Conservation (phyloP, 805 yeast species). For the Metschnikowia shivogae region DNA sequence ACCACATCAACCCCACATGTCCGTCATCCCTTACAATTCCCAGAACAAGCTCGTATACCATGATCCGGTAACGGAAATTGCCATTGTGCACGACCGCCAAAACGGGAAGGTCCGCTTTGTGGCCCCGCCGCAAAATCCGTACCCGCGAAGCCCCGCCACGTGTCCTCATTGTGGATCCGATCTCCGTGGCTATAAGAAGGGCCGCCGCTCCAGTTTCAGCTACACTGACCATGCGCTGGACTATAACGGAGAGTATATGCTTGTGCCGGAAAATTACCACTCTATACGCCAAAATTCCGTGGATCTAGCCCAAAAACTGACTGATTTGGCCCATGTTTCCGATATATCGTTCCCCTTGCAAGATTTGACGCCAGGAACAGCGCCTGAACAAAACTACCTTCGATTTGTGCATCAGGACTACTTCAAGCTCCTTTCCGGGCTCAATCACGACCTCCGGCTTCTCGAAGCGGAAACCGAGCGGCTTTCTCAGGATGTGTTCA, state of each 20-base stretch:
- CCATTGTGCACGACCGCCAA: slow-evolving; percentile 32
- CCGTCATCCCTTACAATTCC: slow-evolving; percentile 35
- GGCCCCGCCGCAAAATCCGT: background rate
- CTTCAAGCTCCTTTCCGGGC: slow-evolving; percentile 31
- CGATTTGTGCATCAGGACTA: slow-evolving; percentile 35
- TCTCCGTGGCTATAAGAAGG: background rate
- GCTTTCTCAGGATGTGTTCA: slow-evolving; percentile 58
- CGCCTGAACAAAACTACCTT: background rate
- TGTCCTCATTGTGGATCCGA: slow-evolving; percentile 3
- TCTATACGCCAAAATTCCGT: background rate
- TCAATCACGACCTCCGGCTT: slow-evolving; percentile 15
- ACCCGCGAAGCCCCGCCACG: background rate
- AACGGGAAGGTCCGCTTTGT: slow-evolving; percentile 7
- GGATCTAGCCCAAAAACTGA: background rate
- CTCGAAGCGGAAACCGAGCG: background rate
- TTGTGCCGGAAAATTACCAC: too few species aligned
- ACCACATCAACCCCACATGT: slow-evolving; percentile 21
- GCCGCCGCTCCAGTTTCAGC: background rate
- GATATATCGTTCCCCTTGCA: too few species aligned
- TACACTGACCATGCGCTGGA: background rate
- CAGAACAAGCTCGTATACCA: slow-evolving; percentile 28
- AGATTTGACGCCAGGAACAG: background rate
- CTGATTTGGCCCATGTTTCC: background rate
- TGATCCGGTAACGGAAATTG: slow-evolving; percentile 31
- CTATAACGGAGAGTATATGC: background rate